Evolutionary conservation across 148 eudicot species (phyloP).

Genomic region (Gaultheria prostrata): DNA sequence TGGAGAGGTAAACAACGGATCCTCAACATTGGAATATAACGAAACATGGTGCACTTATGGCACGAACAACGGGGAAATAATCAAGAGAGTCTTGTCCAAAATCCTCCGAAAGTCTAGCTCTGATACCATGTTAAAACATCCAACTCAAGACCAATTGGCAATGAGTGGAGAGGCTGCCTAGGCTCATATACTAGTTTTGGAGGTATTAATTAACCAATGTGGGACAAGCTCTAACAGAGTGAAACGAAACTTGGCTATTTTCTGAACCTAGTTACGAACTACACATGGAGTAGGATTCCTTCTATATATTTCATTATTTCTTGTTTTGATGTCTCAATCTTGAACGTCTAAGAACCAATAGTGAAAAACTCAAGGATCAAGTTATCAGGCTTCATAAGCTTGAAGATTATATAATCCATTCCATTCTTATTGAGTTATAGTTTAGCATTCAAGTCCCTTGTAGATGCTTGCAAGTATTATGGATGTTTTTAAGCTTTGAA

Average conservation of each 20-base stretch:
- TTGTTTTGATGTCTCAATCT: not conserved
- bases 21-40: no score
- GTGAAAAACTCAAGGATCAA: not conserved
- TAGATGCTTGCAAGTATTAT: not conserved
- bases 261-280: not conserved
- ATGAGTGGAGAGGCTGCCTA: no score
- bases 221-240: no score
- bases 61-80: no score
- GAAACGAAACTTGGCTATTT: not conserved
- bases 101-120: no score
- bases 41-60: no score
- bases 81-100: no score
- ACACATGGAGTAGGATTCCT: not conserved
- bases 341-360: not conserved
- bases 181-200: no score
- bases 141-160: no score
- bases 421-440: not conserved
- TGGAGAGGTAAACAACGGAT: no score
- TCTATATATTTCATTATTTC: not conserved
- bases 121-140: no score
- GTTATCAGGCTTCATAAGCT: not conserved
- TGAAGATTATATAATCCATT: not conserved
- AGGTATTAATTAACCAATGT: no score
- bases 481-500: not conserved
- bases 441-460: not conserved